These are phyloP conservation scores for Magnolia sinica DNA, from an alignment of 164 flowering plant genomes.

Conservation along the genomic window DNA sequence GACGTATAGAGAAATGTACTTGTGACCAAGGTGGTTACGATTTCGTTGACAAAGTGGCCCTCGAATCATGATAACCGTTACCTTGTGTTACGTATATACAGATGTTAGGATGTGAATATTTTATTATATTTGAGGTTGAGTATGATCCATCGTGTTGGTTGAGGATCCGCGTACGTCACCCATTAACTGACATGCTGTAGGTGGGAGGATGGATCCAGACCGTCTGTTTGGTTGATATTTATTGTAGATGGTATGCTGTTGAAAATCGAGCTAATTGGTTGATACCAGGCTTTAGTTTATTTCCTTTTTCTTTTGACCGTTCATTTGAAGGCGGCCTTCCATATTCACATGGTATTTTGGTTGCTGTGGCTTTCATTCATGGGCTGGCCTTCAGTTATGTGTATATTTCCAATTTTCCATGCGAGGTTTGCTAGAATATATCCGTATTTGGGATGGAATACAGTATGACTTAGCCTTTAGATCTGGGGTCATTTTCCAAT, in stretches of 20 bases:
- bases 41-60: slow-evolving; percentile 56
- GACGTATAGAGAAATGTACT: slow-evolving; percentile 7
- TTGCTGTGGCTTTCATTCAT: too few relatives aligned
- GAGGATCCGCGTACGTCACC: neutral
- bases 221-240: neutral
- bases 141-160: neutral
- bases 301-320: too few relatives aligned
- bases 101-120: neutral
- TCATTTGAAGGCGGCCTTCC: too few relatives aligned
- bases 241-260: too few relatives aligned
- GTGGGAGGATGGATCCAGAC: neutral
- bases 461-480: too few relatives aligned
- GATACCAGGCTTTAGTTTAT: too few relatives aligned
- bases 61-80: slow-evolving; percentile 56
- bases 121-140: neutral
- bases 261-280: too few relatives aligned
- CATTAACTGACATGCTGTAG: neutral
- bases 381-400: neutral
- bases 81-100: neutral
- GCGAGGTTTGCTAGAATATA: too few relatives aligned
- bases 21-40: slow-evolving; percentile 50
- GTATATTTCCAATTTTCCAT: too few relatives aligned
- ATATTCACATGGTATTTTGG: too few relatives aligned
- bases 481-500: too few relatives aligned
- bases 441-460: too few relatives aligned